phyloP scores from a whole-genome alignment of 2,329 filamentous ascomycete genomes.

The Aureobasidium lini region DNA sequence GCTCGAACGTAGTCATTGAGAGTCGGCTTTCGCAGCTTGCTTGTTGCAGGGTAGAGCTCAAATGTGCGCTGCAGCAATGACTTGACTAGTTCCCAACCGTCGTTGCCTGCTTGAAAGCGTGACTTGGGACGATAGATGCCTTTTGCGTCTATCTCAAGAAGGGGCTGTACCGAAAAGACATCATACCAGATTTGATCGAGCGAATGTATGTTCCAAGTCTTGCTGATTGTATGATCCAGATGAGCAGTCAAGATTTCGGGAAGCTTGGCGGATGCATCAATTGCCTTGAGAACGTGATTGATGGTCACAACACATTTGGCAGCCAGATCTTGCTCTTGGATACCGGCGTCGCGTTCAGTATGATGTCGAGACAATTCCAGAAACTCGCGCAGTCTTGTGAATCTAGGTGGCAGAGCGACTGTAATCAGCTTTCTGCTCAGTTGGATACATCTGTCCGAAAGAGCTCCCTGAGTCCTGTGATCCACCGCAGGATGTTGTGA shows the following conservation, averaged over 20 bases:
- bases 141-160: conserved; percentile 43
- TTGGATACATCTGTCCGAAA: background rate
- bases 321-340: conserved; percentile 36
- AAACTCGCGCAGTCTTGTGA: conserved; percentile 33
- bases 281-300: conserved; percentile 33
- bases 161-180: conserved; percentile 47
- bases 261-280: background rate
- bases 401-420: background rate
- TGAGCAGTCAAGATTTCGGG: background rate
- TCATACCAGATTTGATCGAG: conserved; percentile 35
- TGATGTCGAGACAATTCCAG: conserved; percentile 38
- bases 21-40: conserved; percentile 32
- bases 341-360: conserved; percentile 39
- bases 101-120: conserved; percentile 32
- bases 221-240: background rate
- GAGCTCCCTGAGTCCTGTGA: background rate
- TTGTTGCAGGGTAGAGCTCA: conserved; percentile 38
- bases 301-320: conserved; percentile 43
- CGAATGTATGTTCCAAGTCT: conserved; percentile 22
- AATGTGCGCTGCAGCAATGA: conserved; percentile 41
- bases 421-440: conserved; percentile 5
- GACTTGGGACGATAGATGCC: conserved; percentile 40
- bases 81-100: conserved; percentile 46
- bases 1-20: conserved; percentile 50
- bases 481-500: background rate